A percentile compares a stretch with the other conserved stretches of the same genome.
Conservation (phyloP, 1,284 basidiomycete genomes). For the Phylloporus sp. region DNA sequence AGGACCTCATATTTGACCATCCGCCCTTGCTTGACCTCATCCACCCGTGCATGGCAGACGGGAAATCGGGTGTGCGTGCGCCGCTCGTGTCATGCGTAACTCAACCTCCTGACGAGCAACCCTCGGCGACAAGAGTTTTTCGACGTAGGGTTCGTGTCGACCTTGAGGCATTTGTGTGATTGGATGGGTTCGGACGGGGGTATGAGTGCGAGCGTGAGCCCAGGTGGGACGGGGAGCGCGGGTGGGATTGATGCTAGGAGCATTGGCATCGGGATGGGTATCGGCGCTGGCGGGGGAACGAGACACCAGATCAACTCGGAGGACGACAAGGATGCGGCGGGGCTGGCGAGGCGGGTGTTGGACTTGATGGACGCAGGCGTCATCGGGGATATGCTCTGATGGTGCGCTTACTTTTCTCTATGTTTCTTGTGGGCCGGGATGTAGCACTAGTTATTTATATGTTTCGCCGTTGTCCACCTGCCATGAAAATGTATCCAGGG, state of each 20-base stretch:
- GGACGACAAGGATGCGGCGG: conserved; percentile 65
- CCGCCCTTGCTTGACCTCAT: conserved; percentile 59
- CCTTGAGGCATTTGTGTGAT: conserved; percentile 59
- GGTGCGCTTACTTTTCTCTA: background rate
- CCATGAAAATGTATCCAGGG: no score
- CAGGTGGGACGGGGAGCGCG: conserved; percentile 36
- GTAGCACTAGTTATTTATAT: background rate
- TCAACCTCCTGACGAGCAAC: conserved; percentile 55
- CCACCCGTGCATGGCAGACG: conserved; percentile 63
- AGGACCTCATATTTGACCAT: conserved; percentile 51
- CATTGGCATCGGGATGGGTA: conserved; percentile 11
- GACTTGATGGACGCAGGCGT: conserved; percentile 45
- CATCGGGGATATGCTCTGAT: conserved; percentile 36
- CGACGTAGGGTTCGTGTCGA: conserved; percentile 54
- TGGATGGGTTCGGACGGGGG: conserved; percentile 45
- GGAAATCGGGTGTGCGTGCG: conserved; percentile 61
- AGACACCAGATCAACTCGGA: conserved; percentile 43
- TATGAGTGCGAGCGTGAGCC: conserved; percentile 39
- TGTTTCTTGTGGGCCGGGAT: background rate
- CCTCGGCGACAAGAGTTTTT: conserved; percentile 47
- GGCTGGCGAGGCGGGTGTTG: conserved; percentile 61
- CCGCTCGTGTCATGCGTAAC: conserved; percentile 66
- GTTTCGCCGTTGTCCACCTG: background rate
- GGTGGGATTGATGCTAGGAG: conserved; percentile 22
- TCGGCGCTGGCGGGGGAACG: conserved; percentile 35